phyloP scores from a whole-genome alignment of 1,284 basidiomycete genomes.

The Austroboletus novae-zelandiae region DNA sequence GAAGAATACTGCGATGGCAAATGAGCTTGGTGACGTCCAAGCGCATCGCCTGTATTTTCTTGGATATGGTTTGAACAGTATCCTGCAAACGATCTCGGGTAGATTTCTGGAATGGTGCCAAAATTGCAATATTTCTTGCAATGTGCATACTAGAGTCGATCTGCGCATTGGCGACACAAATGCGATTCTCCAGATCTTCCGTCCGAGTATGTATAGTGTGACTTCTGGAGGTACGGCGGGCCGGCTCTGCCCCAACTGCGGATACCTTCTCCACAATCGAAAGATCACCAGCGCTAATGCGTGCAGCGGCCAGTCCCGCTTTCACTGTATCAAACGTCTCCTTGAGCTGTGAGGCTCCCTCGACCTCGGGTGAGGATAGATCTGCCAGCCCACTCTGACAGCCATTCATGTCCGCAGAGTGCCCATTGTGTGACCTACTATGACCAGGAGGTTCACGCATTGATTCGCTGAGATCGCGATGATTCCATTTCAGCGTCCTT shows the following conservation, averaged over 20 bases:
- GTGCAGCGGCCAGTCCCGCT: constrained; percentile 66
- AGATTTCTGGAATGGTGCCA: constrained; percentile 83
- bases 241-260: constrained; percentile 6
- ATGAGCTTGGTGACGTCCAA: constrained; percentile 72
- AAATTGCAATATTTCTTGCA: constrained; percentile 78
- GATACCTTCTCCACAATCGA: constrained; percentile 5
- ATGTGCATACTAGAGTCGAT: constrained; percentile 74
- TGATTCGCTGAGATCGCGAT: constrained; percentile 23
- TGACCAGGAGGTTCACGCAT: constrained; percentile 6
- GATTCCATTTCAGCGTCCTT: constrained; percentile 47
- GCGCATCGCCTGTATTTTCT: constrained; percentile 64
- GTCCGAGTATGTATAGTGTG: constrained; percentile 64
- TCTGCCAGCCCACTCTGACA: constrained; percentile 38
- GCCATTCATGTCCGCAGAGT: constrained; percentile 28
- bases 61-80: constrained; percentile 64
- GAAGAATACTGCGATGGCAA: constrained; percentile 75
- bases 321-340: constrained; percentile 86
- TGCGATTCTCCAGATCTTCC: constrained; percentile 57
- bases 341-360: constrained; percentile 64
- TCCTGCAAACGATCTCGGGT: constrained; percentile 75
- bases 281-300: constrained; percentile 22
- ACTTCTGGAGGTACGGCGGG: constrained; percentile 38
- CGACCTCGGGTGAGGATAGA: constrained; percentile 48
- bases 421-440: constrained; percentile 21
- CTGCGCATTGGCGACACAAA: constrained; percentile 54